Evolutionary conservation across 768 basidiomycete species (phyloP), one percentile per base, ranked within the genome.

Genomic region (Macrolepiota fuliginosa): DNA sequence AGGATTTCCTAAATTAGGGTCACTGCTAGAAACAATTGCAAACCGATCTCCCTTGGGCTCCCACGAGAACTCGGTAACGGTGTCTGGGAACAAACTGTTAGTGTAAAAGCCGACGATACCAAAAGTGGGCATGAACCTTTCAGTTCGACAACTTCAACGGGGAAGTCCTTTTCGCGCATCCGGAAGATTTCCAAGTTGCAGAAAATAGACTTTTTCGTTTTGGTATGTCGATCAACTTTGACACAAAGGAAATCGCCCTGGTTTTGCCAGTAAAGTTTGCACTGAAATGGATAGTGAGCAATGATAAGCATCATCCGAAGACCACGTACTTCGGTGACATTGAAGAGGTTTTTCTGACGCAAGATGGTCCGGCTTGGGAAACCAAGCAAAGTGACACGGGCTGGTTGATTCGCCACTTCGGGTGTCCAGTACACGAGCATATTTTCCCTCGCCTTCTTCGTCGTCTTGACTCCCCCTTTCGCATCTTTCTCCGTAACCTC

Each of bases 101-200:
- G 63, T 53, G 68, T 63, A 64, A 63, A 50, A 59, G 36, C 35
- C 56, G 22, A 29, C 35, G 29, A 45, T 29, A 45, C 39, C 17
- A 40, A 37, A 56, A 32, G 62, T 52, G 36, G 46, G 25, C 27
- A 62, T 69, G 57, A 54, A 94, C 94, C 96, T 82, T 98, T 99
- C 54, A 96, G 82, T 75, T 99, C 97, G 56, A 98, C 88, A 40
- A 97, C 95, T 73, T 99, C 96, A 37, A 99, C 96, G 1, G 97
- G 97, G 73, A 86, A 94, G 73, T 98, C 93, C 74, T 98, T 98
- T 78, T 99, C 97, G 58, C 96, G 88, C 58, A 98, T 87, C 56
- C 96, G 87, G 83, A 98, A 98, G 61, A 99, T 91, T 78, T 99
- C 97, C 63, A 99, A 81, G 74, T 98, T 99, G 76, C 96, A 96